These are phyloP conservation scores for Telfairia occidentalis DNA, from an alignment of 331 rosid species.

Conservation along the genomic window DNA sequence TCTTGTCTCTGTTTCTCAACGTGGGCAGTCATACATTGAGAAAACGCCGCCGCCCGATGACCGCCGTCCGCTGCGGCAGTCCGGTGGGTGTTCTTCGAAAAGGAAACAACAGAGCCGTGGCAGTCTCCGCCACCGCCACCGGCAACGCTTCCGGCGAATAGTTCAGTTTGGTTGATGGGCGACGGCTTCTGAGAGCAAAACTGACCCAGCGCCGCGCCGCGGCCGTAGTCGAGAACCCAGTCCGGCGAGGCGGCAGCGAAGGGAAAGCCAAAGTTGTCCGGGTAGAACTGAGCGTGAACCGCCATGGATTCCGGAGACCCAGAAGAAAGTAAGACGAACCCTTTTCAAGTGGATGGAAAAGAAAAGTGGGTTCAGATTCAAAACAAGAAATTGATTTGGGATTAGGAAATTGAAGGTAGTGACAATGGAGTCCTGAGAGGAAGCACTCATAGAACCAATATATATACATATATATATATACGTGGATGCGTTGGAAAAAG, in stretches of 20 bases:
- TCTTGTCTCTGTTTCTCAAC: conserved; percentile 43
- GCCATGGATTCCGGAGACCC: conserved; percentile 31
- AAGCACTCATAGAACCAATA: neutral
- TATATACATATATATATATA: neutral
- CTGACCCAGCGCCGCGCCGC: conserved; percentile 14
- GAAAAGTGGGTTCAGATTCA: neutral
- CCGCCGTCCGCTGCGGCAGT: neutral
- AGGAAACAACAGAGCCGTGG: conserved; percentile 1
- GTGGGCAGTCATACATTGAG: conserved; percentile 23
- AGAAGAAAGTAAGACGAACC: neutral
- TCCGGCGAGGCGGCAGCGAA: conserved; percentile 24
- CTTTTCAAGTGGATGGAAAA: conserved; percentile 4
- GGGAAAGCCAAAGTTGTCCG: conserved; percentile 29
- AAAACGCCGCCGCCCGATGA: conserved; percentile 7
- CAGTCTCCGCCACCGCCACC: neutral
- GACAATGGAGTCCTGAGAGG: neutral
- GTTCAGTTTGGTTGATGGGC: conserved; percentile 12
- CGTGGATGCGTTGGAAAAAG: conserved; percentile 7
- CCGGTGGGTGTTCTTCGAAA: conserved; percentile 4
- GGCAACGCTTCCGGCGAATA: neutral
- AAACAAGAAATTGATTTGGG: neutral
- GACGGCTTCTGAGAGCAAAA: conserved; percentile 26
- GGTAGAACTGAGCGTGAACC: conserved; percentile 45
- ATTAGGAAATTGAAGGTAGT: neutral
- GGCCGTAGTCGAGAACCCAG: conserved; percentile 20